A percentile compares a stretch with the other conserved stretches of the same genome.
These are phyloP conservation scores for Sarcodon sp. DNA, from an alignment of 768 basidiomycete genomes.

Conservation along the genomic window DNA sequence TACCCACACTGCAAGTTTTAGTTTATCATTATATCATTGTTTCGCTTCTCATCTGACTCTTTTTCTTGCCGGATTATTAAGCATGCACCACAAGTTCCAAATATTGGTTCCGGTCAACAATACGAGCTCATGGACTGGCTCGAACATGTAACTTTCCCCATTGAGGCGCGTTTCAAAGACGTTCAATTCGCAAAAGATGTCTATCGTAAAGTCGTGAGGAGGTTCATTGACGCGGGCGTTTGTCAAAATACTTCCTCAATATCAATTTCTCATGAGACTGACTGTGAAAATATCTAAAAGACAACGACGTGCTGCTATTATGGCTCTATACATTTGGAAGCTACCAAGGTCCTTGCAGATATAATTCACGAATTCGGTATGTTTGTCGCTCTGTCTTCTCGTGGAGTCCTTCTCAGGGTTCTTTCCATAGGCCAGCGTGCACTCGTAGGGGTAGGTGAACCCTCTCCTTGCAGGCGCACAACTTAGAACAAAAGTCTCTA, in stretches of 20 bases:
- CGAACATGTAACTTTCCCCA: slow-evolving; percentile 73
- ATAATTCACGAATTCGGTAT: slow-evolving; percentile 49
- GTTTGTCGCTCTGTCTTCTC: slow-evolving; percentile 6
- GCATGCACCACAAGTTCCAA: slow-evolving; percentile 78
- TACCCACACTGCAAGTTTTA: slow-evolving; percentile 68
- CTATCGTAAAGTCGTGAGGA: slow-evolving; percentile 61
- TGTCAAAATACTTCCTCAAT: slow-evolving; percentile 15
- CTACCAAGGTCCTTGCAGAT: slow-evolving; percentile 73
- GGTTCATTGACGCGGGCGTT: slow-evolving; percentile 67
- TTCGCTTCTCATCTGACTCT: not conserved
- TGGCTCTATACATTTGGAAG: slow-evolving; percentile 67
- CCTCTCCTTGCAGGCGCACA: not conserved
- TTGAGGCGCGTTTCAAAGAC: slow-evolving; percentile 67
- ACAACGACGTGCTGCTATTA: slow-evolving; percentile 95
- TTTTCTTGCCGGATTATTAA: slow-evolving; percentile 12
- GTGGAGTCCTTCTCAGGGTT: not conserved
- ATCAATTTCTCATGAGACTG: not conserved
- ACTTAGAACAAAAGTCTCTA: slow-evolving; percentile 12
- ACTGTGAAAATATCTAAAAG: slow-evolving; percentile 23
- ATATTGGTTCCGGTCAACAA: slow-evolving; percentile 71
- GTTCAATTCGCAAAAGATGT: slow-evolving; percentile 50
- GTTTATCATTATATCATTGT: not conserved
- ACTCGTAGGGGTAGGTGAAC: slow-evolving; percentile 61
- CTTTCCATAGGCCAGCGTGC: slow-evolving; percentile 55
- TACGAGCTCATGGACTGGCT: slow-evolving; percentile 89